Base-by-base conservation (phyloP, 2,329 filamentous ascomycete genomes). In the Fusarium lateritium region DNA sequence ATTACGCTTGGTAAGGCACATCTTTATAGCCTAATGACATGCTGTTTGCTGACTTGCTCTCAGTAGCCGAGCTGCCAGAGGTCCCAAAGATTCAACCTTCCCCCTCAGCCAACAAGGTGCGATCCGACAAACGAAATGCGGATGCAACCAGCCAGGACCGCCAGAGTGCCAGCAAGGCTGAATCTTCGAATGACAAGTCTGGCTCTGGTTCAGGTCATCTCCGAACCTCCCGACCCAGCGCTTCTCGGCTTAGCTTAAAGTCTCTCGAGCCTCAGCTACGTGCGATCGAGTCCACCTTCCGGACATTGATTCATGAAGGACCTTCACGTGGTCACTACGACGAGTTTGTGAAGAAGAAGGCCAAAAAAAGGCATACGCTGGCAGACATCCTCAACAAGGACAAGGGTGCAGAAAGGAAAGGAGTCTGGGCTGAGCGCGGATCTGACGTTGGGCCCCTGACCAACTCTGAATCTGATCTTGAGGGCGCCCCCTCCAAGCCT, bases 241-340 rank as follows among this genome's bases (percentile, higher is more conserved):
- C 11, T 28, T 19, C 13, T 5, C 11, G 38, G 17, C 38, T 9
- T 22, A 8, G 26, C 19, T 19, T 11, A 24, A 53, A 15, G 28
- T 28, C 39, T 6, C 21, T 21, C 15, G 17, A 26, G 7, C 26
- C 8, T 19, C 42, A 6, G 13, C 36, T 55, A 22, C 34, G 26
- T 14, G 42, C 28, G 17, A 24, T 47, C n/a, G 22, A 55, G 42
- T 49, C 43, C 14, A 55, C 26, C 21, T 28, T 55, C 19, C 52
- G 31, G 22, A 14, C 13, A 15, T n/a, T 49, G 31, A 22, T 38
- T n/a, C 21, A 28, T 7, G 52, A 33, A 21, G 22, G 34, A 36
- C 7, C 42, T 11, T 19, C 34, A 14, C 46, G 33, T 26, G 31
- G 21, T 21, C 49, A 31, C 14, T 55, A 55, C n/a, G 36, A 15